Base-by-base conservation (phyloP, 2,329 filamentous ascomycete species). In the Drechslerella dactyloides region DNA sequence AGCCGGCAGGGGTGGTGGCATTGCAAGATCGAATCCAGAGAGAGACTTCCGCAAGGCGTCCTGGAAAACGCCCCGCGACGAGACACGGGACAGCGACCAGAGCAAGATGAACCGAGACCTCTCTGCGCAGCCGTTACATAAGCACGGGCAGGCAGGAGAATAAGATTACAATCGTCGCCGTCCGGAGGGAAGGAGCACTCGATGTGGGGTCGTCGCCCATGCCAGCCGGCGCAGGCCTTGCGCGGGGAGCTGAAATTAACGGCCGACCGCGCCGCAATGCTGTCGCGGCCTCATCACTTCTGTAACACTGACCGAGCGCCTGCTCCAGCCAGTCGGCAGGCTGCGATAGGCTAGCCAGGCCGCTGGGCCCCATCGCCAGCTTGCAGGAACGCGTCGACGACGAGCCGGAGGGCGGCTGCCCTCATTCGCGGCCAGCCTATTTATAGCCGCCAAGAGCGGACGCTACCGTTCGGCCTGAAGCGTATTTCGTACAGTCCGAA, bases 261-360 rank as follows among this genome's bases (percentile, higher is more conserved):
- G 55, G 66, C 56, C 42, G 52, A 72, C 68, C 60, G 60, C 60
- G 68, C 68, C 68, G 59, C 68, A 64, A 65, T 72, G 68, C 55
- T 72, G 37, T 72, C 68, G 68, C 60, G 68, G 60, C 68, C 60
- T 62, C 10, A 46, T 53, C 37, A 23, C 13, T 35, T 62, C 23
- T n/a, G 52, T 21, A 37, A 30, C 52, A 35, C 58, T 46, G 58
- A 62, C 52, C 33, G 46, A 42, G 59, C 59, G 59, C 59, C 59
- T 51, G 17, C 33, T 44, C 37, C 11, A 13, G 52, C 52, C 21
- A 6, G 10, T 17, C 33, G 8, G 4, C 17, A 23, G 23, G 40
- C 33, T 37, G 48, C 52, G 50, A 60, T 68, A 60, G 63, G 62
- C 46, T 54, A 13, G 54, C 35, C 42, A 61, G 50, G 56, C 27